Evolutionary conservation across 2,329 filamentous ascomycete species (phyloP).

Genomic region (Colletotrichum sp.): DNA sequence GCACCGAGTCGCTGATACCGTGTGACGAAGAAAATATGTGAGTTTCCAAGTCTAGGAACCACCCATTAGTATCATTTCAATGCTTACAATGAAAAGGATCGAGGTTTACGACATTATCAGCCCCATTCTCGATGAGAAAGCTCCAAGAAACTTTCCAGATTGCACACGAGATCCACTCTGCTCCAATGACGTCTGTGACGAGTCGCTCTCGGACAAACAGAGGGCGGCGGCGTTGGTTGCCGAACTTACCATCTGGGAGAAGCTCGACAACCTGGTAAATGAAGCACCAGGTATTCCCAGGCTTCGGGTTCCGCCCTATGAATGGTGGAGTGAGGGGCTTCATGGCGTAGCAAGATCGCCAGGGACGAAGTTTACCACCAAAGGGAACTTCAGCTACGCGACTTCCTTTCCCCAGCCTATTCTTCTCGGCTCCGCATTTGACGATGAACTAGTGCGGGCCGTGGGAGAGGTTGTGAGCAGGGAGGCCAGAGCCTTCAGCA

Average conservation of each 20-base stretch:
- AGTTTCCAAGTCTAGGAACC: neutral
- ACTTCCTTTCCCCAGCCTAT: constrained; percentile 73
- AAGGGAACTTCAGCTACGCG: constrained; percentile 61
- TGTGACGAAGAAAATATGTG: neutral
- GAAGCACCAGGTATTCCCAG: constrained; percentile 53
- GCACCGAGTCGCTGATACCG: neutral
- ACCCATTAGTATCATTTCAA: neutral
- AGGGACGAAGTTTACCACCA: constrained; percentile 57
- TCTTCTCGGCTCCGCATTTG: constrained; percentile 65
- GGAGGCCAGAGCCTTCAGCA: constrained; percentile 70
- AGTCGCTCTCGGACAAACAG: constrained; percentile 39
- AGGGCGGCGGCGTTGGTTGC: constrained; percentile 54
- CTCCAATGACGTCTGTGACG: constrained; percentile 50
- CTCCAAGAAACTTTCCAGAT: constrained; percentile 23
- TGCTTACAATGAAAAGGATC: neutral
- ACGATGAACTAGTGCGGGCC: constrained; percentile 63
- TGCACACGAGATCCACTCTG: constrained; percentile 31
- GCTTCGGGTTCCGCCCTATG: constrained; percentile 62
- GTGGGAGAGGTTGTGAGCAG: constrained; percentile 62
- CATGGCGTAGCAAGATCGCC: constrained; percentile 64
- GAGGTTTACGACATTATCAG: neutral
- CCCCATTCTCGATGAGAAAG: neutral
- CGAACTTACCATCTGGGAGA: constrained; percentile 56
- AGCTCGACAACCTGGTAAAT: constrained; percentile 52
- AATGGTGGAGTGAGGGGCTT: constrained; percentile 68